Evolutionary conservation across 176 grass and related monocot species (phyloP), one percentile per base, ranked within the genome.

Genomic region (Themeda triandra): DNA sequence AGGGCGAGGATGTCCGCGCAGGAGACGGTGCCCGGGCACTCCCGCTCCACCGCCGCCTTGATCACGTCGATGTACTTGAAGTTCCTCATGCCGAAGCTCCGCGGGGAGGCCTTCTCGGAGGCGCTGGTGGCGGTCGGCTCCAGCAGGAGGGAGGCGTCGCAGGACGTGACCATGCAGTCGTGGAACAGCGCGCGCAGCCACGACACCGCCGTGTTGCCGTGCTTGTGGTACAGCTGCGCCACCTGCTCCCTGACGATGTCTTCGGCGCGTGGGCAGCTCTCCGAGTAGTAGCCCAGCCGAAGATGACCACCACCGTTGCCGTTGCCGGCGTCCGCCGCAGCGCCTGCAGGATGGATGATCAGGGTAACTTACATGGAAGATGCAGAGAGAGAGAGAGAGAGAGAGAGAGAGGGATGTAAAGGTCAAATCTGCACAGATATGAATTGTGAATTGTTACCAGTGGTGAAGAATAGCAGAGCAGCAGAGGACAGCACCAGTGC

Each of bases 1-100:
- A 80, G 78, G 13, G 78, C 78, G 0, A 80, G 78, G 11, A 36
- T 19, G 78, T 80, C 78, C 12, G 78, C 64, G 64, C 78, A 80
- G 6, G 63, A 80, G 21, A 80, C 78, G 44, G 31, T 10, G 42
- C 41, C 78, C 0, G 88, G 83, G 83, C 88, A 89, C 71, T 81
- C 88, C 2, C 30, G 59, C 71, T 89, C 88, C 24, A 89, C 13
- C 4, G 88, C 83, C 0, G 74, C n/a, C n/a, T 89, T 89, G 39
- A 89, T 89, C 14, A 39, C 75, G 48, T 53, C 48, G 4, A 89
- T 11, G 70, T 89, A 89, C 88, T 89, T 89, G 83, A 89, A 89
- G 71, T 89, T 89, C 23, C 88, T 19, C 88, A 89, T 86, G 70
- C 88, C 88, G 51, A 89, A 89, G 71, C 88, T 89, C 21, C 88